phyloP scores from a whole-genome alignment of 352 stramenopile species.

The Nannochloropsis limnetica region DNA sequence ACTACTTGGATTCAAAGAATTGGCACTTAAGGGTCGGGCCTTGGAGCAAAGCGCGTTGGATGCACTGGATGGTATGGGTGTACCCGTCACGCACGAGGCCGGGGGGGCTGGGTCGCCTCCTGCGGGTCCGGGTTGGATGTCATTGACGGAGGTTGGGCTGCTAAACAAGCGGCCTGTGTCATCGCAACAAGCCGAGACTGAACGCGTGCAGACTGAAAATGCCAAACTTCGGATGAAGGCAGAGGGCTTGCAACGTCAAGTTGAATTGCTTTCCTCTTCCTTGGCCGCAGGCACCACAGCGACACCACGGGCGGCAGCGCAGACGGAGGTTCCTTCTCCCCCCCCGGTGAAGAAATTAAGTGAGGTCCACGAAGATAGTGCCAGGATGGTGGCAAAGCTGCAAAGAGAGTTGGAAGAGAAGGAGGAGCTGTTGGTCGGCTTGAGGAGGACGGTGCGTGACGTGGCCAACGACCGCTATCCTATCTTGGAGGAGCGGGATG shows the following conservation, averaged over 20 bases:
- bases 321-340: neutral
- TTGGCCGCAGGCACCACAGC: neutral
- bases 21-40: neutral
- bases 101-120: neutral
- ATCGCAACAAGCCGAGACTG: neutral
- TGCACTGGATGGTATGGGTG: neutral
- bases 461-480: neutral
- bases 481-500: neutral
- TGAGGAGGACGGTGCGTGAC: neutral
- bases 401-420: neutral
- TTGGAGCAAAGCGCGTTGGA: neutral
- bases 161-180: neutral
- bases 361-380: neutral
- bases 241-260: neutral
- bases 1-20: neutral
- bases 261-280: neutral
- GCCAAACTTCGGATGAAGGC: neutral
- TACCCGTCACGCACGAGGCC: neutral
- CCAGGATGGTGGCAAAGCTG: neutral
- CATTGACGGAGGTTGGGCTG: neutral
- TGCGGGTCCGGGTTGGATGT: neutral
- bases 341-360: neutral
- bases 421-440: neutral
- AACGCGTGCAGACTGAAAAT: neutral
- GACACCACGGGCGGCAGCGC: neutral